phyloP scores from a whole-genome alignment of 306 rosid genomes.

The Rosa chinensis region DNA sequence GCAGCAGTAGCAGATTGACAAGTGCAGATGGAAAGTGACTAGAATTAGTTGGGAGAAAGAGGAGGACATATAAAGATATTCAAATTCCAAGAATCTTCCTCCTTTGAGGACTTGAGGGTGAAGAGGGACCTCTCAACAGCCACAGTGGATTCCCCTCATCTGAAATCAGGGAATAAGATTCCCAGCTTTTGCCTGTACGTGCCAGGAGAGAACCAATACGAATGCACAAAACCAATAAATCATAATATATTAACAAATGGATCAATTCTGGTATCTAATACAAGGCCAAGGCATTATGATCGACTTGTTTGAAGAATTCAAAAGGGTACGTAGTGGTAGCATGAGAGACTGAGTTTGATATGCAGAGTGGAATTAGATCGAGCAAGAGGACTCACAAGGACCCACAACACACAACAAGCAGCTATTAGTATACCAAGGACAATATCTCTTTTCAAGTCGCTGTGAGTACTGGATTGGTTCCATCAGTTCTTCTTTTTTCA shows the following conservation, averaged over 20 bases:
- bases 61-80: constrained; percentile 13
- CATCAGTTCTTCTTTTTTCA: constrained; percentile 13
- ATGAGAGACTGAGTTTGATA: not conserved
- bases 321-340: not conserved
- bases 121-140: constrained; percentile 46
- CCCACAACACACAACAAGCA: not conserved
- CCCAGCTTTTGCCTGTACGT: constrained; percentile 50
- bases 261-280: constrained; percentile 59
- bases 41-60: not conserved
- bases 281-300: constrained; percentile 29
- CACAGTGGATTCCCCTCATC: constrained; percentile 50
- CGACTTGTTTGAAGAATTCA: not conserved
- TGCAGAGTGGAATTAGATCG: not conserved
- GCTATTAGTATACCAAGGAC: constrained; percentile 39
- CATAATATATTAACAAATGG: constrained; percentile 24
- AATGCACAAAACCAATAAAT: constrained; percentile 27
- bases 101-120: constrained; percentile 31
- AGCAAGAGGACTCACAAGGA: not conserved
- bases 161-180: constrained; percentile 71
- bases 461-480: constrained; percentile 35
- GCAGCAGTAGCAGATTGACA: not conserved
- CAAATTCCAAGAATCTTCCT: constrained; percentile 59
- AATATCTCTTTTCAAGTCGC: constrained; percentile 57
- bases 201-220: constrained; percentile 51
- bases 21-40: not conserved